Base-by-base conservation (phyloP, 495 filamentous ascomycete species). In the Extremus antarcticus region DNA sequence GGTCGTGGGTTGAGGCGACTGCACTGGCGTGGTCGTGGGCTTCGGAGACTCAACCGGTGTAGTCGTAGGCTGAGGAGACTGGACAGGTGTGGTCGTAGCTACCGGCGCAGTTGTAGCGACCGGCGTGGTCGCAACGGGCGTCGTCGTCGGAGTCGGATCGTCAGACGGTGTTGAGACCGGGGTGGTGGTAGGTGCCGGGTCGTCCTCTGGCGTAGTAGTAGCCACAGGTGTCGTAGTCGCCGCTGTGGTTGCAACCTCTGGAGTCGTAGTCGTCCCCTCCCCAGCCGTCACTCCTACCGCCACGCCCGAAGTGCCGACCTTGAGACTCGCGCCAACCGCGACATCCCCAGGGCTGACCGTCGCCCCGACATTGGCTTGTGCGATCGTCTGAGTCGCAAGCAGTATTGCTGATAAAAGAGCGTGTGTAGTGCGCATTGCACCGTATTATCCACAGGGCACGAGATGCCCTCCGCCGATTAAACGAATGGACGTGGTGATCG, bases 401-500 rank as follows among this genome's bases (percentile, higher is more conserved):
- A 48, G 46, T 25, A 48, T 4, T 15, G 23, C 46, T 9, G 46
- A 7, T 10, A 25, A 10, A 48, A 48, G 24, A 48, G 46, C 20
- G 46, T 48, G 46, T 24, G 46, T 24, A 20, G 10, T 23, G 46
- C 46, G 46, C 46, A 48, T 48, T 10, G 24, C 25, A 9, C 23
- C 20, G 3, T 25, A 23, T 24, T 24, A 15, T 8, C 21, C 3
- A 25, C 24, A 15, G 21, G 21, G 25, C 24, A 48, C 21, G 21
- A 23, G 3, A 48, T 7, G 9, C 8, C 20, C 24, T 25, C 11
- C 8, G 20, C 16, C 21, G 19, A 25, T 10, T n/a, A 25, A 48
- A 48, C 10, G 46, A 48, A 25, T 48, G 46, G 46, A 48, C 46
- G 46, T 48, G 46, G 46, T 48, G 46, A 48, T 48, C 21, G 24